Percentiles rank a stretch among this genome's conserved stretches.
Conservation (phyloP, 2,329 filamentous ascomycete species). For the Zymoseptoria pseudotritici region DNA sequence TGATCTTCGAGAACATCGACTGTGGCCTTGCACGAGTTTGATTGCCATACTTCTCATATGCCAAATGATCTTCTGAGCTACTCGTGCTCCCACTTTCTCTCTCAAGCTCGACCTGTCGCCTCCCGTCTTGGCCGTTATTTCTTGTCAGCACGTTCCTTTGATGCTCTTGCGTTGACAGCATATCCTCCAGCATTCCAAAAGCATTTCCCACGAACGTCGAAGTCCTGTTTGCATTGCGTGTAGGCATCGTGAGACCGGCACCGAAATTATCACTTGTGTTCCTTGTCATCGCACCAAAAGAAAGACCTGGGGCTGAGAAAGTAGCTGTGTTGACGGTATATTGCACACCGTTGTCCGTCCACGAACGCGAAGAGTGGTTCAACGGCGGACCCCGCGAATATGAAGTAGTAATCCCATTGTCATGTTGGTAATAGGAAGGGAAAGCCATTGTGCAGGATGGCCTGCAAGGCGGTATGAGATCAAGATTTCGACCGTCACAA, state of each 20-base stretch:
- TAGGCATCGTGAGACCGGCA: not conserved
- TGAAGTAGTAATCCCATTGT: not conserved
- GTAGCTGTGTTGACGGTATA: constrained; percentile 23
- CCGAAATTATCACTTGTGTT: constrained; percentile 8
- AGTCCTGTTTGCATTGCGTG: not conserved
- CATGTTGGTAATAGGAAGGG: not conserved
- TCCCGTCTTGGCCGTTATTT: constrained; percentile 1
- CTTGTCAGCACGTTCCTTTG: constrained; percentile 6
- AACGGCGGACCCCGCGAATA: not conserved
- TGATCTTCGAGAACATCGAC: constrained; percentile 18
- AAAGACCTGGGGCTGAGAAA: constrained; percentile 20
- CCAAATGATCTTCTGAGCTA: constrained; percentile 16
- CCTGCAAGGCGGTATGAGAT: not conserved
- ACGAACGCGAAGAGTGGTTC: constrained; percentile 13
- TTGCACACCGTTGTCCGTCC: constrained; percentile 22
- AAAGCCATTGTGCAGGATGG: not conserved
- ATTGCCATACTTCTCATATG: constrained; percentile 11
- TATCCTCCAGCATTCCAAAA: constrained; percentile 20
- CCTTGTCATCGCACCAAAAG: constrained; percentile 21
- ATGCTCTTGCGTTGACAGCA: constrained; percentile 15
- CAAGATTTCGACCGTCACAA: not conserved
- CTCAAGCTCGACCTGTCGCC: constrained; percentile 5
- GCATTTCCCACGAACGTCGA: constrained; percentile 18
- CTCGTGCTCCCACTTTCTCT: constrained; percentile 7
- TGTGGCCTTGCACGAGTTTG: constrained; percentile 7